Conservation (phyloP, 2,329 filamentous ascomycete species). For the Corynespora cassiicola region DNA sequence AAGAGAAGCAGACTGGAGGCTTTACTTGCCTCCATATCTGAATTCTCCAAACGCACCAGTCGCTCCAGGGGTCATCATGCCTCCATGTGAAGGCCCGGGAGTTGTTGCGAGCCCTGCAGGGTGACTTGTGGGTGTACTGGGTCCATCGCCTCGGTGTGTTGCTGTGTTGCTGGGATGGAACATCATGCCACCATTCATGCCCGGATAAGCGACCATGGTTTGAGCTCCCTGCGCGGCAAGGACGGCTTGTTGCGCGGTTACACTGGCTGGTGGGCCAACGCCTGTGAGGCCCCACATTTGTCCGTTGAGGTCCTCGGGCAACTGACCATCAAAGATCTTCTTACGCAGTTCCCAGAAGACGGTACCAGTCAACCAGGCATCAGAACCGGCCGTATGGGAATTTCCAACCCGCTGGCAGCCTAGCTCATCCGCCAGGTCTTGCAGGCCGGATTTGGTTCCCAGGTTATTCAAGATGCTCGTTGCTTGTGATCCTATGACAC, state of each 20-base stretch:
- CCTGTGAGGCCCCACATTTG: conserved; percentile 92
- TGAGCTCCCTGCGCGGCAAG: conserved; percentile 52
- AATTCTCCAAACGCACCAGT: conserved; percentile 80
- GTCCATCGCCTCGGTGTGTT: conserved; percentile 55
- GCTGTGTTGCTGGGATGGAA: conserved; percentile 48
- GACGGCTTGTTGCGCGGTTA: conserved; percentile 55
- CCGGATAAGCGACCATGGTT: conserved; percentile 35
- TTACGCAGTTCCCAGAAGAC: conserved; percentile 95
- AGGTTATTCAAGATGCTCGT: conserved; percentile 81
- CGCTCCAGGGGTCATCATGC: conserved; percentile 77
- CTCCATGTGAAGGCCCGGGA: conserved; percentile 62
- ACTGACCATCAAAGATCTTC: conserved; percentile 82
- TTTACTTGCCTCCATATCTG: conserved; percentile 44
- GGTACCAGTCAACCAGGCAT: conserved; percentile 89
- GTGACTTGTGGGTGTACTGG: conserved; percentile 73
- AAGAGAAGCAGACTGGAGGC: too few species aligned
- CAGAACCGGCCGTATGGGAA: conserved; percentile 91
- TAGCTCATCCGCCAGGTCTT: conserved; percentile 91
- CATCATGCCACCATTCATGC: conserved; percentile 44
- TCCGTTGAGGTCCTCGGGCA: conserved; percentile 80
- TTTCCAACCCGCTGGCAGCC: conserved; percentile 87
- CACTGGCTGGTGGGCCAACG: conserved; percentile 60
- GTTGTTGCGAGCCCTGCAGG: conserved; percentile 58
- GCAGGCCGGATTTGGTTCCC: conserved; percentile 88
- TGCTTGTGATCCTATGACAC: conserved; percentile 53